Evolutionary conservation across 2,329 filamentous ascomycete genomes (phyloP), one percentile per base, ranked within the genome.

Genomic region (Aureobasidium subglaciale): DNA sequence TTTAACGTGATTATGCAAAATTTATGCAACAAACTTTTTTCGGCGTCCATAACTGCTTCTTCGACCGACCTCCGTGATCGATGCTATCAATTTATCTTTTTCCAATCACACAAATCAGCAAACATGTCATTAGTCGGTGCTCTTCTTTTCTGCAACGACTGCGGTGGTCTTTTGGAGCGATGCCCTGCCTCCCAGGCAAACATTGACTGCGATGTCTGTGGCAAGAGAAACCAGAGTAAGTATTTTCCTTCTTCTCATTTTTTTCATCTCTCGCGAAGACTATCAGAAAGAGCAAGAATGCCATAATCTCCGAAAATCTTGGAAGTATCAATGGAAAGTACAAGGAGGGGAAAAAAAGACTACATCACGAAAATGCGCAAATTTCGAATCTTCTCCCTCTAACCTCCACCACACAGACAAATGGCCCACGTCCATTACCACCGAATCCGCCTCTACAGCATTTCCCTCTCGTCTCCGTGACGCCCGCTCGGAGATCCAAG

Each of bases 121-220:
- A 53, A 37, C n/a, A 96, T 96, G 92, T 84, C 91, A 62, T 85
- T 89, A 16, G 90, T 96, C 63, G 92, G 91, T 55, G 92, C 90
- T 49, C 78, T 97, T 40, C 85, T 96, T 34, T 97, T 97, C 72
- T 97, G 92, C 75, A 89, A 81, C 55, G 88, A 92, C 68, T 97
- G 92, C 71, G 92, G 92, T 59, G 95, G 95, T 69, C 79, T 96
- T 3, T 77, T 97, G 42, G 90, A 93, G 55, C 81, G 86, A 55
- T 90, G 88, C 43, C 86, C 86, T 60, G 89, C 88, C 59, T 85
- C 84, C 58, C 79, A 83, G 62, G 87, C 90, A 68, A 87, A 81
- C 88, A 57, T 75, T 96, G 58, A 78, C 80, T 99, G 92, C 77
- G 87, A 90, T 65, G 86, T 91, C 69, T 97, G 92, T 70, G 89